Conservation (phyloP, 2,329 filamentous ascomycete genomes). For the Epichloe baconii region DNA sequence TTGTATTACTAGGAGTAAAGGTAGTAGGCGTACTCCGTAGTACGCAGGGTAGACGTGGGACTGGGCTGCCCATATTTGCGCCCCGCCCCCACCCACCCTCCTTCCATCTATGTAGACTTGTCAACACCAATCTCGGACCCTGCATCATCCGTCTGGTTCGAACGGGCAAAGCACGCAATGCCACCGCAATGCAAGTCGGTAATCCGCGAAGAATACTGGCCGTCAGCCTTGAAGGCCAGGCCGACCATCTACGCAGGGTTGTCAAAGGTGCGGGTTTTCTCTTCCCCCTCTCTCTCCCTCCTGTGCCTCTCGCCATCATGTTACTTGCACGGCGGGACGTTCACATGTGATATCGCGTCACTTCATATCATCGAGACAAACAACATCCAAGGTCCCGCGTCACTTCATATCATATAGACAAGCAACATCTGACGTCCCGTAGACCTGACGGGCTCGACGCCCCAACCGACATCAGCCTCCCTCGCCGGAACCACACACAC, state of each 20-base stretch:
- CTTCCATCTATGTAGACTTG: not conserved
- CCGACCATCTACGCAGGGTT: conserved; percentile 32
- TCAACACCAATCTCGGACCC: no score
- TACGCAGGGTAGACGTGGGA: no score
- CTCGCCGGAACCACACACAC: conserved; percentile 48
- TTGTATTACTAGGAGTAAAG: no score
- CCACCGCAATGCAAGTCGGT: not conserved
- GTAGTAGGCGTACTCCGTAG: no score
- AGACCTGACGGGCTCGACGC: conserved; percentile 41
- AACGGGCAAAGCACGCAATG: not conserved
- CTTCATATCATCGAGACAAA: not conserved
- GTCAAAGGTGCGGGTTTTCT: conserved; percentile 35
- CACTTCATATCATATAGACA: not conserved
- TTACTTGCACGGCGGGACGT: not conserved
- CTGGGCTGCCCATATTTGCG: not conserved
- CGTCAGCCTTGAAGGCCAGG: conserved; percentile 35
- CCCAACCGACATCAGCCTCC: conserved; percentile 23
- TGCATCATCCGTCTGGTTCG: not conserved
- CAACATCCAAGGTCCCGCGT: not conserved
- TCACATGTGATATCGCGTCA: no score
- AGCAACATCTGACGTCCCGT: not conserved
- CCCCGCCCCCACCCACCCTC: not conserved
- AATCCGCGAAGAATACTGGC: conserved; percentile 41
- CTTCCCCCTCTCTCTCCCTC: no score
- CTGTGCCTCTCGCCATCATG: not conserved